Evolutionary conservation across 2,329 filamentous ascomycete genomes (phyloP).

Genomic region (Diplodia scrobiculata): DNA sequence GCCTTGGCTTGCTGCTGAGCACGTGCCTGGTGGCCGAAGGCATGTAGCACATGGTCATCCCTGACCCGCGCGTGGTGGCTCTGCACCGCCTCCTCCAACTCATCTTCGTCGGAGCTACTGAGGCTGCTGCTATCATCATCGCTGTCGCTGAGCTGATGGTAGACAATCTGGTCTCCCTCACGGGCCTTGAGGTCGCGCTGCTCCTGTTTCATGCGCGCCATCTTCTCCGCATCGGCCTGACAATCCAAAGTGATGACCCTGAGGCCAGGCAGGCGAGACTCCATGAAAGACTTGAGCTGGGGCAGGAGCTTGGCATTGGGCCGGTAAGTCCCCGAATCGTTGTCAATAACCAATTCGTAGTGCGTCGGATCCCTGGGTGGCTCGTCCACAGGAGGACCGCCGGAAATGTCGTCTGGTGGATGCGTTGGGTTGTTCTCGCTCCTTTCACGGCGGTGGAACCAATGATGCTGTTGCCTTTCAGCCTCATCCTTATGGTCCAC

Average conservation of each 20-base stretch:
- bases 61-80: slow-evolving; percentile 16
- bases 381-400: slow-evolving; percentile 49
- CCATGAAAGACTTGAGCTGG: slow-evolving; percentile 68
- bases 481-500: slow-evolving; percentile 37
- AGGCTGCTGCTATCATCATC: slow-evolving; percentile 55
- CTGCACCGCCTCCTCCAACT: slow-evolving; percentile 51
- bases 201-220: slow-evolving; percentile 72
- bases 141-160: slow-evolving; percentile 53
- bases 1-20: slow-evolving; percentile 27
- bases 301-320: slow-evolving; percentile 78
- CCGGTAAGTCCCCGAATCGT: slow-evolving; percentile 90
- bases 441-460: slow-evolving; percentile 17
- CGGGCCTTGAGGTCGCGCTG: slow-evolving; percentile 75
- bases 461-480: background rate
- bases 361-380: slow-evolving; percentile 57
- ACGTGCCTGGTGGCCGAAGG: slow-evolving; percentile 16
- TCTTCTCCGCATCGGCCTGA: slow-evolving; percentile 68
- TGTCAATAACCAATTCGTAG: slow-evolving; percentile 92
- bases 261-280: slow-evolving; percentile 73
- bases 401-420: slow-evolving; percentile 53
- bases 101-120: slow-evolving; percentile 60
- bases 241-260: slow-evolving; percentile 75
- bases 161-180: slow-evolving; percentile 56
- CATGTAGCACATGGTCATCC: slow-evolving; percentile 19
- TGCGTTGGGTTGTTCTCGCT: slow-evolving; percentile 48